Conservation (phyloP, 1,284 basidiomycete species). For the Leucoagaricus sp. region DNA sequence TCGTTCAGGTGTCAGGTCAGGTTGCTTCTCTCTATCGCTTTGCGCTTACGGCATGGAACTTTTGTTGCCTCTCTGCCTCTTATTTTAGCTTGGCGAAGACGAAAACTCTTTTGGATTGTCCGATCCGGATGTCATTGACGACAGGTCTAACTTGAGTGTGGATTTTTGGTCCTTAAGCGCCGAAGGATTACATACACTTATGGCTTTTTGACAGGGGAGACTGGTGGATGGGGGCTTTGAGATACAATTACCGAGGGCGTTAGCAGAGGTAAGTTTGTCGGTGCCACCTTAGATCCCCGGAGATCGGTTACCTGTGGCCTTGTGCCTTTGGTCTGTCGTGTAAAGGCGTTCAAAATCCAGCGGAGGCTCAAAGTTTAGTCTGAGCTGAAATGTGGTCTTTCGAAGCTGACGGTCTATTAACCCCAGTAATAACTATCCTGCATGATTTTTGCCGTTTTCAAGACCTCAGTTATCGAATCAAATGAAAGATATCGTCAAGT, state of each 20-base stretch:
- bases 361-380: too few relatives aligned
- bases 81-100: neutral
- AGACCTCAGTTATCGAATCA: too few relatives aligned
- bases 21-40: neutral
- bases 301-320: neutral
- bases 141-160: neutral
- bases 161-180: neutral
- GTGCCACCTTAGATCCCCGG: neutral
- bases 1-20: neutral
- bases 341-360: too few relatives aligned
- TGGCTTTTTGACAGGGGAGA: neutral
- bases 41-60: neutral
- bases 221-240: neutral
- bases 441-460: too few relatives aligned
- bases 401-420: too few relatives aligned
- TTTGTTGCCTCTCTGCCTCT: neutral
- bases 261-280: neutral
- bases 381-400: too few relatives aligned
- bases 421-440: too few relatives aligned
- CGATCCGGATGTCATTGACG: slow-evolving; percentile 2
- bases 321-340: too few relatives aligned
- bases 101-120: slow-evolving; percentile 4
- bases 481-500: too few relatives aligned
- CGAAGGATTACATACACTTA: neutral
- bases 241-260: slow-evolving; percentile 3